phyloP scores from a whole-genome alignment of 768 basidiomycete species.

The Boletellus sp. region DNA sequence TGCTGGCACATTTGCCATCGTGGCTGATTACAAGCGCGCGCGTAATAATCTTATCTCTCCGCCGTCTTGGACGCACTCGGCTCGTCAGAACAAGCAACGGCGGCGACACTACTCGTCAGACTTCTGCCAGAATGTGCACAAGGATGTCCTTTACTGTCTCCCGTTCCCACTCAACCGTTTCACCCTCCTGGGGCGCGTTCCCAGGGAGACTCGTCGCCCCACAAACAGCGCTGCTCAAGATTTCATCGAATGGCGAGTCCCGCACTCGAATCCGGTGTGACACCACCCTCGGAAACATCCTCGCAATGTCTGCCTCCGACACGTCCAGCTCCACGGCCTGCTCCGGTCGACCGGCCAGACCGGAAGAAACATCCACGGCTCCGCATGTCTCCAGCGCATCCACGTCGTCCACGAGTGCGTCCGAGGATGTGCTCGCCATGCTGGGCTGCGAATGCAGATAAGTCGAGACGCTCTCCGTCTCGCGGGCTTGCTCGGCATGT shows the following conservation, averaged over 20 bases:
- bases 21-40: not conserved
- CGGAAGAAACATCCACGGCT: constrained; percentile 1
- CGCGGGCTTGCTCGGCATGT: constrained; percentile 19
- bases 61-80: not conserved
- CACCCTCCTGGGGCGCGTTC: constrained; percentile 15
- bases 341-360: constrained; percentile 10
- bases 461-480: constrained; percentile 17
- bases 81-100: not conserved
- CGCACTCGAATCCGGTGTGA: constrained; percentile 73
- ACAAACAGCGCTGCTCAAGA: constrained; percentile 59
- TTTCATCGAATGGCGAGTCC: constrained; percentile 65
- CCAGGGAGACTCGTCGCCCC: constrained; percentile 40
- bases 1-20: constrained; percentile 41
- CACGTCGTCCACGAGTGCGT: constrained; percentile 15
- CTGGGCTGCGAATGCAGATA: constrained; percentile 17
- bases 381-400: constrained; percentile 14
- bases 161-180: constrained; percentile 34
- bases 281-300: constrained; percentile 68
- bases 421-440: constrained; percentile 20
- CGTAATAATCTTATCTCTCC: not conserved
- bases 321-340: constrained; percentile 47
- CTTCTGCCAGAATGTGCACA: constrained; percentile 53
- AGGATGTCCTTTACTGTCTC: constrained; percentile 65
- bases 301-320: constrained; percentile 70
- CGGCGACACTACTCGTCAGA: constrained; percentile 27